These are phyloP conservation scores for Ogataea henricii DNA, from an alignment of 805 yeast genomes.

Conservation along the genomic window DNA sequence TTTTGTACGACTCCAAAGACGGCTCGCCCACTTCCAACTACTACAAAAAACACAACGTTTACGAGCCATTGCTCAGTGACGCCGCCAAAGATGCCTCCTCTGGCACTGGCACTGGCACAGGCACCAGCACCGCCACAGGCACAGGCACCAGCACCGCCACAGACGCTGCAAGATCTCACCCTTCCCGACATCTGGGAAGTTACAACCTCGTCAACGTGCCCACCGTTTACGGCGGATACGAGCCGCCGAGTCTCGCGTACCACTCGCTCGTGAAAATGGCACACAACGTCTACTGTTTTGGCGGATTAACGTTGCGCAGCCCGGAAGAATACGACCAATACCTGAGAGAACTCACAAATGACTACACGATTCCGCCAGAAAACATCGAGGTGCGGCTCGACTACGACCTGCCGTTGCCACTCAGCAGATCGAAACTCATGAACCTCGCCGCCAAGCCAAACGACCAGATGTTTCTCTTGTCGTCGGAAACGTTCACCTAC, in stretches of 20 bases:
- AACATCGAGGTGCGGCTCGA: constrained; percentile 34
- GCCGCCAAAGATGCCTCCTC: no score
- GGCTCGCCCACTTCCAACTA: constrained; percentile 25
- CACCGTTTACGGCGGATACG: constrained; percentile 39
- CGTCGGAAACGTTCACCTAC: constrained; percentile 42
- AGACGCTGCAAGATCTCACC: not conserved
- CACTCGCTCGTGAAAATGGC: constrained; percentile 45
- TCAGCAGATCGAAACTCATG: constrained; percentile 41
- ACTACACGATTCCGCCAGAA: constrained; percentile 35
- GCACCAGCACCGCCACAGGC: not conserved
- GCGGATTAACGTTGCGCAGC: constrained; percentile 42
- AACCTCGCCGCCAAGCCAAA: constrained; percentile 46
- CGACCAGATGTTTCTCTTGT: constrained; percentile 37
- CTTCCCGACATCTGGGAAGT: constrained; percentile 11
- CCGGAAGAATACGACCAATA: constrained; percentile 27
- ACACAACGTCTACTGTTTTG: constrained; percentile 42
- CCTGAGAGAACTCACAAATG: constrained; percentile 31
- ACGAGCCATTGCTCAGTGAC: constrained; percentile 13
- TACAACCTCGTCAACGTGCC: constrained; percentile 35
- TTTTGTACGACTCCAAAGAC: constrained; percentile 22
- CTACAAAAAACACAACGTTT: constrained; percentile 24
- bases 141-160: not conserved
- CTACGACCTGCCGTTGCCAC: constrained; percentile 48
- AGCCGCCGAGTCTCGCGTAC: constrained; percentile 45
- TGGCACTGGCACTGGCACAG: no score